Conservation (phyloP, 495 filamentous ascomycete genomes). For the Podospora appendiculata region DNA sequence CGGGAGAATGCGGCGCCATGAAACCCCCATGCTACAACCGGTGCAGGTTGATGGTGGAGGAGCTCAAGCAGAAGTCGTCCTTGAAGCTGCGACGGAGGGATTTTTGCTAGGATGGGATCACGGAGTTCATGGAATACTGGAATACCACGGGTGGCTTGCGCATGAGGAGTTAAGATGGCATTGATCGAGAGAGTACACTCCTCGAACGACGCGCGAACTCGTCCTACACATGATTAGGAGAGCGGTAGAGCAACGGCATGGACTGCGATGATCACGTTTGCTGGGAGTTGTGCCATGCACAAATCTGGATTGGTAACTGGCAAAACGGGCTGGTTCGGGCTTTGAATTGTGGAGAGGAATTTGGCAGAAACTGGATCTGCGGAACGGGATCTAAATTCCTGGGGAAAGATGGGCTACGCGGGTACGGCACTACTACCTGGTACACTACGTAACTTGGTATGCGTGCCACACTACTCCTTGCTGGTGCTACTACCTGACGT, state of each 20-base stretch:
- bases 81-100: background rate
- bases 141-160: constrained; percentile 2
- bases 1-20: constrained; percentile 67
- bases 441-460: too few relatives aligned
- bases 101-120: background rate
- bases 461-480: too few relatives aligned
- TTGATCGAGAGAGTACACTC: too few relatives aligned
- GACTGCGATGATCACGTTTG: too few relatives aligned
- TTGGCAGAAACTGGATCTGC: background rate
- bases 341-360: background rate
- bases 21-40: background rate
- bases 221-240: too few relatives aligned
- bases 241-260: too few relatives aligned
- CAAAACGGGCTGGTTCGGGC: too few relatives aligned
- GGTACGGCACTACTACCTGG: too few relatives aligned
- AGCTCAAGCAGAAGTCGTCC: background rate
- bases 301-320: too few relatives aligned
- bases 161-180: background rate
- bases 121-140: constrained; percentile 3
- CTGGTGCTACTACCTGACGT: too few relatives aligned
- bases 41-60: background rate
- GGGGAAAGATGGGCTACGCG: background rate
- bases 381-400: background rate
- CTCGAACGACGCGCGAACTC: too few relatives aligned
- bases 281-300: too few relatives aligned